phyloP scores from a whole-genome alignment of 2,329 filamentous ascomycete genomes.

The Calonectria hawksworthii region DNA sequence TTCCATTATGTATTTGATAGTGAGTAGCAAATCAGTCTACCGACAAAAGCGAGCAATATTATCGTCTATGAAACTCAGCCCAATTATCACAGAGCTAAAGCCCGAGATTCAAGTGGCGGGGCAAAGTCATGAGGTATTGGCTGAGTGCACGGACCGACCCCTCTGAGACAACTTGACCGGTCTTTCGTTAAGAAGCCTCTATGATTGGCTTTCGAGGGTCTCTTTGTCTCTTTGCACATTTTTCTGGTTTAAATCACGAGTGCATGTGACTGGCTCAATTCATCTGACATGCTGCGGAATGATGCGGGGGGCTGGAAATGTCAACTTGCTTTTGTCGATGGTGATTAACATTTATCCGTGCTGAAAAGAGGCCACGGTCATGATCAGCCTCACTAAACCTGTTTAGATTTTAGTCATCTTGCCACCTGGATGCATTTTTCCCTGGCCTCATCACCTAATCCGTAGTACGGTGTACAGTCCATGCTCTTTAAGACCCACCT shows the following conservation, averaged over 20 bases:
- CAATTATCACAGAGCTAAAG: not conserved
- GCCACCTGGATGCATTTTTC: not conserved
- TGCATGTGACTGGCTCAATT: not conserved
- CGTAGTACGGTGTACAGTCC: not conserved
- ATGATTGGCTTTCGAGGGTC: not conserved
- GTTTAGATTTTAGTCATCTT: not conserved
- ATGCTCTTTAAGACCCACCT: not conserved
- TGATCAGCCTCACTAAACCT: not conserved
- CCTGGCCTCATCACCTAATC: not conserved
- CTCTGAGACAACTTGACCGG: not conserved
- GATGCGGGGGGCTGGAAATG: not conserved
- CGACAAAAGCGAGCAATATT: not conserved
- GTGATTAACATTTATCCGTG: not conserved
- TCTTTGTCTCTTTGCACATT: not conserved
- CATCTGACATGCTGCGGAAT: not conserved
- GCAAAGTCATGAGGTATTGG: not conserved
- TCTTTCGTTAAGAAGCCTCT: not conserved
- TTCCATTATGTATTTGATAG: not conserved
- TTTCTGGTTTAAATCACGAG: not conserved
- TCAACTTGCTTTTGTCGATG: not conserved
- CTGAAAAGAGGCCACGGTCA: not conserved
- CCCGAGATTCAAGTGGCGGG: not conserved
- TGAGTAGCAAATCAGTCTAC: not conserved
- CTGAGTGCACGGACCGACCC: not conserved
- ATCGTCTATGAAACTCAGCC: not conserved